Evolutionary conservation across 2,329 filamentous ascomycete genomes (phyloP), one percentile per base, ranked within the genome.

Genomic region (Thyridium curvatum): DNA sequence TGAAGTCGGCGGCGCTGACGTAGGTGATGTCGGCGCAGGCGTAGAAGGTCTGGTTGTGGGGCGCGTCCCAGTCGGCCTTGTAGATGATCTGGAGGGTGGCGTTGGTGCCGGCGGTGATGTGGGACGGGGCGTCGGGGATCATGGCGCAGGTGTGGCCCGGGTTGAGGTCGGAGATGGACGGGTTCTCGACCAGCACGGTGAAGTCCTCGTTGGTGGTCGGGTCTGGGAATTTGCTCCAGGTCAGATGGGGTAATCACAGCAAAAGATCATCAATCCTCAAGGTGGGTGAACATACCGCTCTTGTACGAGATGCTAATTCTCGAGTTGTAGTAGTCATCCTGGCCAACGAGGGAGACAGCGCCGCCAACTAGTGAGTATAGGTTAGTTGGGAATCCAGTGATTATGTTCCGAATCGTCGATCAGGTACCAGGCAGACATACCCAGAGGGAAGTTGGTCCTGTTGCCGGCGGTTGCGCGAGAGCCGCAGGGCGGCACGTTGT

Each of bases 401-500:
- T 17, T 10, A 26, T 6, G 21, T 10, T n/a, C n/a, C n/a, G n/a
- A 26, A 28, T 12, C 5, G 3, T 29, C 4, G 12, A 15, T 17
- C 2, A 8, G 21, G 4, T 13, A 5, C 29, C 14, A 18, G 12
- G 30, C 41, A 21, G 36, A 54, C 64, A 43, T 52, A 75, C 72
- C 57, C 16, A 82, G 48, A 17, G 77, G 78, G 44, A 79, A 81
- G 4, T 66, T 52, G 1, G 74, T 79, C 39, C 77, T 61, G 44
- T 74, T 74, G 1, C 55, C 57, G 3, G 66, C 59, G 1, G 62
- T 59, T 13, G 64, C 60, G 10, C 60, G 56, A 10, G 73, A 77
- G 38, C 77, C 77, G 49, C 78, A 82, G 0, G 77, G 77, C 7
- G 68, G 62, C 5, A 54, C 71, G 48, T 79, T 79, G 50, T 81